Percentiles rank a stretch among this genome's conserved stretches.
Conservation (phyloP, 2,329 filamentous ascomycete genomes). For the Ophiostoma pallidulum region DNA sequence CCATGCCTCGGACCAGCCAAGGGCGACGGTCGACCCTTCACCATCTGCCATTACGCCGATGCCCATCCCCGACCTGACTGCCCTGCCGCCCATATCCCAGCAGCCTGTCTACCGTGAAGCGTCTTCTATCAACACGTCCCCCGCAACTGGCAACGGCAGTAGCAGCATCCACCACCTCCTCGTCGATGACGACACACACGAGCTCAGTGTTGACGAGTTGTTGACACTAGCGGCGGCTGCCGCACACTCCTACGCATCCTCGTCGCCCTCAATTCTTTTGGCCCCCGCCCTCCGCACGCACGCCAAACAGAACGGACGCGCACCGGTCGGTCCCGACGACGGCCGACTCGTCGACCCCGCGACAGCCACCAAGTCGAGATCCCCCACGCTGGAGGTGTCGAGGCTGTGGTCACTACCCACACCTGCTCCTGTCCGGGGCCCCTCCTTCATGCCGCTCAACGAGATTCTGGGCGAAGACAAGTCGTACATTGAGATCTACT, state of each 20-base stretch:
- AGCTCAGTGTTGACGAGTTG: constrained; percentile 1
- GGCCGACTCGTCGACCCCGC: constrained; percentile 5
- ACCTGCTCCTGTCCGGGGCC: constrained; percentile 9
- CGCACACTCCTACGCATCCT: not conserved
- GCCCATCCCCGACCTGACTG: no score
- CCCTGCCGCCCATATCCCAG: no score
- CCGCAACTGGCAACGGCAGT: no score
- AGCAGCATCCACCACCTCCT: not conserved
- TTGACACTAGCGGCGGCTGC: not conserved
- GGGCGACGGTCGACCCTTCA: no score
- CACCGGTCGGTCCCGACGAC: constrained; percentile 6
- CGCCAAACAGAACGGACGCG: not conserved
- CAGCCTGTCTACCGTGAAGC: no score
- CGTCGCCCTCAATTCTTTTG: not conserved
- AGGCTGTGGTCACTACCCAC: constrained; percentile 3
- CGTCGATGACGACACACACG: not conserved
- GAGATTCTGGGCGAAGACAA: constrained; percentile 11
- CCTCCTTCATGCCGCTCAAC: constrained; percentile 12
- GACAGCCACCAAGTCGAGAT: not conserved
- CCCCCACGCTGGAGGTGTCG: constrained; percentile 10
- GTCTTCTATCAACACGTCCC: no score
- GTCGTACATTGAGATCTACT: constrained; percentile 15
- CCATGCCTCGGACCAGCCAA: no score
- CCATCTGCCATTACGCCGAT: no score
- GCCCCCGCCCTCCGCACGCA: not conserved